phyloP scores from a whole-genome alignment of 2,329 filamentous ascomycete species.

The Xylaria digitata region DNA sequence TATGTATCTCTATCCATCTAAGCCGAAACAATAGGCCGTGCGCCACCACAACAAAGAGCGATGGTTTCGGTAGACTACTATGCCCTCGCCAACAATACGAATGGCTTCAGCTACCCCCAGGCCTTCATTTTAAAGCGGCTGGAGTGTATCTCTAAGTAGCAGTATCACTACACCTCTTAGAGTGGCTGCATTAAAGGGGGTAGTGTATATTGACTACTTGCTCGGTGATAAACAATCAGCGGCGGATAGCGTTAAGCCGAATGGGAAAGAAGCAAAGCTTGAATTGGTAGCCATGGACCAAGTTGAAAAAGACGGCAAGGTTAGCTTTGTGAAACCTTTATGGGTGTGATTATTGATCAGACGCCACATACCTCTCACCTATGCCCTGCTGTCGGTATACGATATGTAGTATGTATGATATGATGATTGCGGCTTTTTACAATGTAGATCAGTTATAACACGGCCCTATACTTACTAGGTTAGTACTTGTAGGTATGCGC shows the following conservation, averaged over 20 bases:
- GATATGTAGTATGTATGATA: neutral
- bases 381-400: neutral
- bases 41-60: neutral
- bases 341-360: constrained; percentile 8
- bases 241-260: neutral
- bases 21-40: neutral
- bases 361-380: neutral
- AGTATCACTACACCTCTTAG: neutral
- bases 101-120: neutral
- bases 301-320: neutral
- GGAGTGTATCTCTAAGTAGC: neutral
- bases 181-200: neutral
- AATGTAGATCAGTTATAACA: constrained; percentile 3
- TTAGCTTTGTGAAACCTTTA: constrained; percentile 2
- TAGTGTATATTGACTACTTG: neutral
- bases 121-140: neutral
- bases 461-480: neutral
- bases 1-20: neutral
- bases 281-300: neutral
- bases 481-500: neutral
- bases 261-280: neutral
- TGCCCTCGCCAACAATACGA: neutral
- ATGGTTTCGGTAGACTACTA: neutral
- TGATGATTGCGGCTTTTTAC: neutral
- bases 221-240: neutral